These are phyloP conservation scores for Schwanniomyces pseudopolymorphus DNA, from an alignment of 805 yeast species.

Conservation along the genomic window DNA sequence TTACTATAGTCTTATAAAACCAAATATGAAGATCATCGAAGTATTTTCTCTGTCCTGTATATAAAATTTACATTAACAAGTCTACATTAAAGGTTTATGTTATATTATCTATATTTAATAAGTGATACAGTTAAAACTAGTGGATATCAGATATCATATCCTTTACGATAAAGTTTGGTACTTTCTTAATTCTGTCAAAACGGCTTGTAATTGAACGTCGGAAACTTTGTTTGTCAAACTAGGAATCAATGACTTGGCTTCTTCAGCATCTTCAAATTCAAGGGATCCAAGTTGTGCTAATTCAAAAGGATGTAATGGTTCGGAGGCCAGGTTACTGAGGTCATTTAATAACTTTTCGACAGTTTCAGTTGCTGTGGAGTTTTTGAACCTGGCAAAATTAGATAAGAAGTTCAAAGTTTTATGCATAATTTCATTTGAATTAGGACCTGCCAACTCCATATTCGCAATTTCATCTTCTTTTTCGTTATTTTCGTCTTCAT, in stretches of 20 bases:
- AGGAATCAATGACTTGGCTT: constrained; percentile 92
- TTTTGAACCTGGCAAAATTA: constrained; percentile 85
- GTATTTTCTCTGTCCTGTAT: neutral
- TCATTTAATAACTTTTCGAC: constrained; percentile 86
- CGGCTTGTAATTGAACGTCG: constrained; percentile 82
- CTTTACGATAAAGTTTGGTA: constrained; percentile 41
- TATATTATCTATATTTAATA: neutral
- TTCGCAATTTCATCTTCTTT: constrained; percentile 47
- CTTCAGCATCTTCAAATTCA: constrained; percentile 95
- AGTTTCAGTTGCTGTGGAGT: constrained; percentile 88
- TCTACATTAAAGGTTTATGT: neutral
- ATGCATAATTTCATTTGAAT: constrained; percentile 83
- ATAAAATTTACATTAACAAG: neutral
- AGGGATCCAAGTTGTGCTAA: constrained; percentile 87
- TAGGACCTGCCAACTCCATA: constrained; percentile 59
- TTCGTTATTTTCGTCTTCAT: constrained; percentile 38
- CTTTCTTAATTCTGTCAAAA: constrained; percentile 81
- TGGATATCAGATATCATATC: neutral
- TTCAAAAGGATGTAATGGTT: constrained; percentile 87
- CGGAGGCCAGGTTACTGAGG: constrained; percentile 47
- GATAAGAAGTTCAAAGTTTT: constrained; percentile 87
- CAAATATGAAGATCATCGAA: neutral
- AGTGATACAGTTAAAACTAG: neutral
- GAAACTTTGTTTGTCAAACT: constrained; percentile 78
- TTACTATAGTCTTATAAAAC: neutral